phyloP scores from a whole-genome alignment of 1,284 basidiomycete genomes.

The Psilocybe mexicana region DNA sequence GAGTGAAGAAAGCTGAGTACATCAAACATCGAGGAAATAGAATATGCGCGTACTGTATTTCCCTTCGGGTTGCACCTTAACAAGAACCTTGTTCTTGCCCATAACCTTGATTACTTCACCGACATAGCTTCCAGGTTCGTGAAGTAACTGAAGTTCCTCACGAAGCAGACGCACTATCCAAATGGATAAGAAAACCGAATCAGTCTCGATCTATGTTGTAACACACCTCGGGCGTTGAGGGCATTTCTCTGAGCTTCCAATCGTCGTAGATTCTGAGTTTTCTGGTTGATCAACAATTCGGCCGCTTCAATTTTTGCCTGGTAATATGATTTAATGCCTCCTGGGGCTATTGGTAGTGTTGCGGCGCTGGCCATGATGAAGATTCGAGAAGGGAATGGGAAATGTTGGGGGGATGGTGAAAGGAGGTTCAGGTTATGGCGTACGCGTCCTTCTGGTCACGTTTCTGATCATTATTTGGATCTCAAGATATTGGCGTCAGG shows the following conservation, averaged over 20 bases:
- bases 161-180: conserved; percentile 76
- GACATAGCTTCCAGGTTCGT: conserved; percentile 97
- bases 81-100: conserved; percentile 98
- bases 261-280: conserved; percentile 94
- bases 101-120: conserved; percentile 98
- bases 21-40: background rate
- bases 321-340: conserved; percentile 87
- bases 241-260: conserved; percentile 97
- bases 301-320: conserved; percentile 94
- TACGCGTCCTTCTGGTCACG: conserved; percentile 29
- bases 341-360: conserved; percentile 49
- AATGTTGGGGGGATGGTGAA: conserved; percentile 4
- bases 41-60: conserved; percentile 81
- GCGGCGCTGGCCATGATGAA: conserved; percentile 51
- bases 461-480: conserved; percentile 25
- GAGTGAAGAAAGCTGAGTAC: background rate
- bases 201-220: background rate
- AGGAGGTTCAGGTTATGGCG: conserved; percentile 9
- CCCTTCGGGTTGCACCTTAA: conserved; percentile 98
- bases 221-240: conserved; percentile 88
- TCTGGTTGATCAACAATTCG: conserved; percentile 92
- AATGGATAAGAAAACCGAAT: background rate
- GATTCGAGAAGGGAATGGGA: background rate
- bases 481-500: background rate
- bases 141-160: conserved; percentile 93